A percentile compares a stretch with the other conserved stretches of the same genome.
Evolutionary conservation across 2,329 filamentous ascomycete species (phyloP).

Genomic region (Pseudocercospora musae): DNA sequence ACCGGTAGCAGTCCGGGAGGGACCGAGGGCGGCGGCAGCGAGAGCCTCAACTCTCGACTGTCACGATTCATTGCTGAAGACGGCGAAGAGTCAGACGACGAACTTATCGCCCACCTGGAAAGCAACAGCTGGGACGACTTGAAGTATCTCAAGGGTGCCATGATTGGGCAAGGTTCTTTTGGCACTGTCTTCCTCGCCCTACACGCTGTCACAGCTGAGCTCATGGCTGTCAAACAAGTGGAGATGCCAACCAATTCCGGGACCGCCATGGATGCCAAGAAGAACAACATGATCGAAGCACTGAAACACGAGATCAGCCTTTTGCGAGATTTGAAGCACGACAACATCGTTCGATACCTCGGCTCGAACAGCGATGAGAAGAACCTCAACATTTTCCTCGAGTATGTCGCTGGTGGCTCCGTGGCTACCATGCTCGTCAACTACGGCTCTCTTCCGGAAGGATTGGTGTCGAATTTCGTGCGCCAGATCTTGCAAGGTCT

Average conservation of each 20-base stretch:
- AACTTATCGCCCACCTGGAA: conserved; percentile 82
- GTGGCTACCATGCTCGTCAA: conserved; percentile 99
- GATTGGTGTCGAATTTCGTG: conserved; percentile 92
- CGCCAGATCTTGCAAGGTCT: conserved; percentile 91
- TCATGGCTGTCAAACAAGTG: conserved; percentile 98
- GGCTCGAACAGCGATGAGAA: conserved; percentile 89
- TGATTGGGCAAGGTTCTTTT: conserved; percentile 96
- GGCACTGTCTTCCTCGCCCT: conserved; percentile 92
- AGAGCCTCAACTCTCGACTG: conserved; percentile 77
- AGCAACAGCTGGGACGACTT: conserved; percentile 94
- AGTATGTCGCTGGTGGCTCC: conserved; percentile 95
- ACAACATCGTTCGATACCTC: conserved; percentile 97
- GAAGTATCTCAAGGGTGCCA: conserved; percentile 98
- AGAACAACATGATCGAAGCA: conserved; percentile 97
- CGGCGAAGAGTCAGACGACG: conserved; percentile 86
- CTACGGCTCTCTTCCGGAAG: conserved; percentile 91
- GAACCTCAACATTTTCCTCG: conserved; percentile 98
- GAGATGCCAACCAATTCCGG: conserved; percentile 80
- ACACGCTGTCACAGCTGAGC: conserved; percentile 92
- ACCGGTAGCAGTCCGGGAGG: conserved; percentile 63
- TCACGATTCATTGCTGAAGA: conserved; percentile 84
- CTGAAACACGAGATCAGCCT: conserved; percentile 95
- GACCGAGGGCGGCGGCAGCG: conserved; percentile 43
- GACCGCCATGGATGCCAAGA: conserved; percentile 76
- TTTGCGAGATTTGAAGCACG: conserved; percentile 87